Evolutionary conservation across 1,139 yeast species (phyloP).

Genomic region (Hansenula sp.): DNA sequence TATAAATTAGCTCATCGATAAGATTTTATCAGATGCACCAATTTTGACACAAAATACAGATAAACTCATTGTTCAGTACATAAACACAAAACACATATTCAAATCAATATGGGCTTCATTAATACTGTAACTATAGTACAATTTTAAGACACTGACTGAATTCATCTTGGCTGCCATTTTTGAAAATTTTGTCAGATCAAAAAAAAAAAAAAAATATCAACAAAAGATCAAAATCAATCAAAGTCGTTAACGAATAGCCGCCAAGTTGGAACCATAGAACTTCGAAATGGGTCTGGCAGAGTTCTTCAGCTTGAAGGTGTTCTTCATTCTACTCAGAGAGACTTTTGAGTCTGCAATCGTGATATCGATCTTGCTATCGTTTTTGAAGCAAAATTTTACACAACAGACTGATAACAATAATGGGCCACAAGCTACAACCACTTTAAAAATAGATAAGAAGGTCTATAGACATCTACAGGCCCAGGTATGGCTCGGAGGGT

Average conservation of each 20-base stretch:
- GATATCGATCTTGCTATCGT: constrained; percentile 78
- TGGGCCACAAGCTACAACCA: constrained; percentile 1
- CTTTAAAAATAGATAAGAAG: constrained; percentile 31
- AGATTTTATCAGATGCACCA: too few relatives aligned
- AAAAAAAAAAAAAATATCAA: too few relatives aligned
- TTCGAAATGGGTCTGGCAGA: neutral
- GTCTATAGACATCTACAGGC: constrained; percentile 50
- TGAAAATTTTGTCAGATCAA: too few relatives aligned
- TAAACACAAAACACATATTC: too few relatives aligned
- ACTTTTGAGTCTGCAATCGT: constrained; percentile 80
- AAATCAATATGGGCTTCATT: too few relatives aligned
- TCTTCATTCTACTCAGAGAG: constrained; percentile 81
- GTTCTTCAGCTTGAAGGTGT: constrained; percentile 32
- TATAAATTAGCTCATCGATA: too few relatives aligned
- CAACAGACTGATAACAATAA: constrained; percentile 6
- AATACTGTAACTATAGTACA: too few relatives aligned
- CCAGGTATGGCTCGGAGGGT: constrained; percentile 77
- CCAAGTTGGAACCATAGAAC: neutral
- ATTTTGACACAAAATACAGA: too few relatives aligned
- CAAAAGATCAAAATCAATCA: neutral
- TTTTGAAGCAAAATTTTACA: constrained; percentile 68
- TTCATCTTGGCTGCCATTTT: too few relatives aligned
- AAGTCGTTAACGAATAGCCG: too few relatives aligned
- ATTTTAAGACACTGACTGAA: too few relatives aligned
- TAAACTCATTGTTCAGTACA: too few relatives aligned